Evolutionary conservation across 2,329 filamentous ascomycete species (phyloP).

Genomic region (Pyrenophora seminiperda): DNA sequence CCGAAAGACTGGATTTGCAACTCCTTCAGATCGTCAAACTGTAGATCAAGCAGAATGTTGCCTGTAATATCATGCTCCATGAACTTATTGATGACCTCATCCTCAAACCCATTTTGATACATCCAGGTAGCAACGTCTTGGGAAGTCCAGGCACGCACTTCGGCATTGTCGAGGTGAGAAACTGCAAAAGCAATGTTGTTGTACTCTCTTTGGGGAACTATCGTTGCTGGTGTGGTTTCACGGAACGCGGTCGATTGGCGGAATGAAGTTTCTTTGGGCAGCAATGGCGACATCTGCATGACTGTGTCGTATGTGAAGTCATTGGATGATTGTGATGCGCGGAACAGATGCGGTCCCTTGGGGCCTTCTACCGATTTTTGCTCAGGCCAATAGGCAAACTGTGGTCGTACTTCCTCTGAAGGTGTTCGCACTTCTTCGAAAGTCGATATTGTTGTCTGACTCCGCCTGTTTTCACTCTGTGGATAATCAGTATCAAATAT

Average conservation of each 20-base stretch:
- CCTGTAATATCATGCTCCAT: conserved; percentile 92
- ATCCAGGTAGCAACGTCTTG: conserved; percentile 85
- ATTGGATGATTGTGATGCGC: conserved; percentile 67
- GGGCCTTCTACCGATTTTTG: conserved; percentile 77
- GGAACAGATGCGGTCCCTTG: conserved; percentile 84
- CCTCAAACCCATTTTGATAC: conserved; percentile 80
- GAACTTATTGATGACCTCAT: conserved; percentile 79
- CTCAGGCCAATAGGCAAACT: conserved; percentile 64
- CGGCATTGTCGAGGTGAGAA: conserved; percentile 64
- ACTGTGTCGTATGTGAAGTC: conserved; percentile 57
- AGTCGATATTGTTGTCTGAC: conserved; percentile 84
- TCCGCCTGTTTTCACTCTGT: conserved; percentile 66
- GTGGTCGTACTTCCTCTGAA: conserved; percentile 61
- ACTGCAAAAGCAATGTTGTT: conserved; percentile 59
- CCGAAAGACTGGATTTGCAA: conserved; percentile 81
- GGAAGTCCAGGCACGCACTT: conserved; percentile 71
- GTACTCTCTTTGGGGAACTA: conserved; percentile 49
- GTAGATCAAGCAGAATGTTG: conserved; percentile 82
- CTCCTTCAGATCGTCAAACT: conserved; percentile 85
- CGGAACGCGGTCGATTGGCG: conserved; percentile 51
- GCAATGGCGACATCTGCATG: conserved; percentile 74
- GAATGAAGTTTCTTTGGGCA: conserved; percentile 64
- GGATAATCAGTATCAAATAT: conserved; percentile 32
- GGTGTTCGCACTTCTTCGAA: conserved; percentile 85
- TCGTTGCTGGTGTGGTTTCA: conserved; percentile 44